These are phyloP conservation scores for Sporothrix euskadiensis DNA, from an alignment of 2,329 filamentous ascomycete genomes.

Conservation along the genomic window DNA sequence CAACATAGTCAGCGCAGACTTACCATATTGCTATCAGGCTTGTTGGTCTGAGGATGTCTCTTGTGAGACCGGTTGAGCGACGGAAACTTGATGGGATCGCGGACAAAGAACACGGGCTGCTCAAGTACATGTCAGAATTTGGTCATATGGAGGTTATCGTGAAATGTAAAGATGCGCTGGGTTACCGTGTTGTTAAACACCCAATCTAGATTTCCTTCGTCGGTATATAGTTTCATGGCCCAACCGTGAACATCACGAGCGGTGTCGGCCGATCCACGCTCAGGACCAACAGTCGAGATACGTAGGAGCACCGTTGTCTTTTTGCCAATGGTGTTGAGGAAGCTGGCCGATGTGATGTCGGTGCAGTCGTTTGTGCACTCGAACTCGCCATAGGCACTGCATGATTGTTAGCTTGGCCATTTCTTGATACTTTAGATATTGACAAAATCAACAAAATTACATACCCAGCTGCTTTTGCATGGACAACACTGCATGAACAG, in stretches of 20 bases:
- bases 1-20: not conserved
- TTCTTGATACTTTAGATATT: slow-evolving; percentile 1
- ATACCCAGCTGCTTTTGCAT: slow-evolving; percentile 34
- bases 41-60: slow-evolving; percentile 69
- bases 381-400: slow-evolving; percentile 34
- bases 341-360: slow-evolving; percentile 26
- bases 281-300: slow-evolving; percentile 74
- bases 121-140: not conserved
- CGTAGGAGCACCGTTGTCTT: slow-evolving; percentile 65
- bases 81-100: slow-evolving; percentile 73
- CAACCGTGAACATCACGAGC: slow-evolving; percentile 77
- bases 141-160: not conserved
- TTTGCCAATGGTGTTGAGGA: slow-evolving; percentile 33
- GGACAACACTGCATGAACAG: slow-evolving; percentile 31
- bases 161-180: not conserved
- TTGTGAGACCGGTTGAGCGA: slow-evolving; percentile 78
- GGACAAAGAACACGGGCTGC: slow-evolving; percentile 69
- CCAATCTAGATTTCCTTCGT: slow-evolving; percentile 72
- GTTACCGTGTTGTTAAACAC: no score
- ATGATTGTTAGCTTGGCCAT: not conserved
- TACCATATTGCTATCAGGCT: slow-evolving; percentile 63
- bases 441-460: slow-evolving; percentile 10
- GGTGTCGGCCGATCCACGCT: slow-evolving; percentile 71
- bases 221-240: slow-evolving; percentile 71
- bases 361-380: slow-evolving; percentile 33